Conservation (phyloP, 1,284 basidiomycete species). For the Ceratobasidium sp. region DNA sequence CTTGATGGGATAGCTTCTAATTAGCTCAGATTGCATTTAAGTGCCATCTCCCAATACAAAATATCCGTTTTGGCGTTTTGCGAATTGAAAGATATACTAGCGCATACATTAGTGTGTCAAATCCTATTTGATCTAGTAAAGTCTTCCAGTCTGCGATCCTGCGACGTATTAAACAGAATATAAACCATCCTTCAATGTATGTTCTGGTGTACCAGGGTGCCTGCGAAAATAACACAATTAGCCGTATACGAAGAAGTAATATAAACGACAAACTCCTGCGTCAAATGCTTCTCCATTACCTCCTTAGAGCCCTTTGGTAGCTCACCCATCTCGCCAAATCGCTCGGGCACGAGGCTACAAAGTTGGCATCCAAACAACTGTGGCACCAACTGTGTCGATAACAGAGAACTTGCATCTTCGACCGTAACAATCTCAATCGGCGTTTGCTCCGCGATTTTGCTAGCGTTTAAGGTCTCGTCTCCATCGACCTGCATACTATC, state of each 20-base stretch:
- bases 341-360: not conserved
- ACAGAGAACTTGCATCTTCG: conserved; percentile 9
- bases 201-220: not conserved
- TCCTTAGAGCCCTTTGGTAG: conserved; percentile 21
- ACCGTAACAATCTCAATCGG: not conserved
- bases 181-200: not conserved
- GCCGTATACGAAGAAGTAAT: not conserved
- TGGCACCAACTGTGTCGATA: not conserved
- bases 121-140: not conserved
- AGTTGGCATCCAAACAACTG: conserved; percentile 12
- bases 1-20: not conserved
- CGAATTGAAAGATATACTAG: too few species aligned
- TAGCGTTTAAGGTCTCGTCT: not conserved
- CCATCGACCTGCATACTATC: not conserved
- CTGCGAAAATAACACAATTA: not conserved
- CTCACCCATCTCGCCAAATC: not conserved
- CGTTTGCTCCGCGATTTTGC: not conserved
- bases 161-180: not conserved
- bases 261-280: conserved; percentile 13
- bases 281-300: conserved; percentile 30
- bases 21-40: not conserved
- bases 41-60: too few species aligned
- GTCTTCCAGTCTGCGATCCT: not conserved
- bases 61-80: too few species aligned
- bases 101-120: not conserved